Evolutionary conservation across 305 asterid species (phyloP), one percentile per base, ranked within the genome.

Genomic region (Petunia hybrid): DNA sequence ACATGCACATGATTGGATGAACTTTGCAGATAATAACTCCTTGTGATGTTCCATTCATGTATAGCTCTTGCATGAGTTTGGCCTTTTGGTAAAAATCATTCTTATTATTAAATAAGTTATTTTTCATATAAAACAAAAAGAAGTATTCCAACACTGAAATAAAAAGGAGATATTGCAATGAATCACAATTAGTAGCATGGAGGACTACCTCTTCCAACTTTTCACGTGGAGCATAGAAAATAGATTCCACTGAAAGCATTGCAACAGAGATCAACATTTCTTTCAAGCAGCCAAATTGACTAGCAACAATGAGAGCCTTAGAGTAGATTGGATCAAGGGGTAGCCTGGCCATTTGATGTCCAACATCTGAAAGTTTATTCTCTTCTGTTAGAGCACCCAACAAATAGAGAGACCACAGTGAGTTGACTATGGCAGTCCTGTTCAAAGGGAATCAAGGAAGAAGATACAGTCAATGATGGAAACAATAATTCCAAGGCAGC

Each of bases 161-260:
- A 8, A 40, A 43, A 45, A 69, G 5, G 16, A 39, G 2, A 69
- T 22, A 70, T 7, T 6, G 2, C 40, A 41, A 35, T 38, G 36
- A 12, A 67, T 69, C 74, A 82, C 56, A 59, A 62, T 22, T 35
- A 80, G 46, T 8, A 64, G 62, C 67, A 75, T 57, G 78, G 35
- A 79, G 62, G 81, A 69, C 67, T 89, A 96, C 99, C 98, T 96
- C 98, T 88, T 93, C 99, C 89, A 91, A 84, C 89, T 93, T 96
- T 70, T 96, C 98, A 77, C 97, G 97, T 39, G 99, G 97, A 64
- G 97, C 91, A 84, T 96, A 96, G 89, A 93, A 94, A 66, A 96
- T 89, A 6, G 98, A 94, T 83, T 96, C 99, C 38, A 94, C 98
- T 2, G 98, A 94, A 81, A 96, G 99, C 98, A 96, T 86, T 43